These are phyloP conservation scores for Monosporozyma solicola DNA, from an alignment of 805 yeast genomes.

Conservation along the genomic window DNA sequence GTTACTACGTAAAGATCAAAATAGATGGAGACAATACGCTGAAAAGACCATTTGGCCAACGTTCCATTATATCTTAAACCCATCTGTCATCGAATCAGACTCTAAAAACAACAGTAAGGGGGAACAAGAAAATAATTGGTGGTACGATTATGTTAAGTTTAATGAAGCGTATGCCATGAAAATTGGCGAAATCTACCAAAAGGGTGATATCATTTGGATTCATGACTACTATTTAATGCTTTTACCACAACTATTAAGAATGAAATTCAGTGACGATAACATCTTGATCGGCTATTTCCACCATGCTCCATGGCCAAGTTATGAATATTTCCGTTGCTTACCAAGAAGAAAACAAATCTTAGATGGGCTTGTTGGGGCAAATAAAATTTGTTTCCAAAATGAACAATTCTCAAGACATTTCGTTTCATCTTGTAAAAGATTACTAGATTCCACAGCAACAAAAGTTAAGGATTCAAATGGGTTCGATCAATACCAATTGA, in stretches of 20 bases:
- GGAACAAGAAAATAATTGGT: conserved; percentile 62
- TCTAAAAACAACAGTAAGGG: conserved; percentile 15
- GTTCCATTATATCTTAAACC: conserved; percentile 83
- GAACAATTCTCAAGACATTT: conserved; percentile 85
- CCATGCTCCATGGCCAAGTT: conserved; percentile 91
- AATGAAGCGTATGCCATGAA: conserved; percentile 85
- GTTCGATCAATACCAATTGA: conserved; percentile 33
- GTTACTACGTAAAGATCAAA: conserved; percentile 71
- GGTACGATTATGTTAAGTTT: conserved; percentile 79
- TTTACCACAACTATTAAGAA: conserved; percentile 73
- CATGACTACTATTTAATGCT: conserved; percentile 82
- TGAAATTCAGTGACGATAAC: conserved; percentile 43
- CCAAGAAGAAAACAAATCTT: conserved; percentile 74
- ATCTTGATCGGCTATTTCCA: conserved; percentile 70
- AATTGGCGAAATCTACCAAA: conserved; percentile 60
- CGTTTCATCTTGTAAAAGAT: conserved; percentile 78
- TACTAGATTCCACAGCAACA: conserved; percentile 68
- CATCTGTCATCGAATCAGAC: conserved; percentile 34
- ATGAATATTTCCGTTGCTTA: conserved; percentile 85
- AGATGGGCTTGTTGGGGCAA: conserved; percentile 88
- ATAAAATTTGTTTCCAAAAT: conserved; percentile 78
- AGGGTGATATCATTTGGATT: conserved; percentile 89
- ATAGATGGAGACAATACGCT: conserved; percentile 81
- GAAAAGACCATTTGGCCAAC: conserved; percentile 91
- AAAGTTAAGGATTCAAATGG: conserved; percentile 23